These are phyloP conservation scores for Elsinoe fawcettii DNA, from an alignment of 2,329 filamentous ascomycete genomes.

Conservation along the genomic window DNA sequence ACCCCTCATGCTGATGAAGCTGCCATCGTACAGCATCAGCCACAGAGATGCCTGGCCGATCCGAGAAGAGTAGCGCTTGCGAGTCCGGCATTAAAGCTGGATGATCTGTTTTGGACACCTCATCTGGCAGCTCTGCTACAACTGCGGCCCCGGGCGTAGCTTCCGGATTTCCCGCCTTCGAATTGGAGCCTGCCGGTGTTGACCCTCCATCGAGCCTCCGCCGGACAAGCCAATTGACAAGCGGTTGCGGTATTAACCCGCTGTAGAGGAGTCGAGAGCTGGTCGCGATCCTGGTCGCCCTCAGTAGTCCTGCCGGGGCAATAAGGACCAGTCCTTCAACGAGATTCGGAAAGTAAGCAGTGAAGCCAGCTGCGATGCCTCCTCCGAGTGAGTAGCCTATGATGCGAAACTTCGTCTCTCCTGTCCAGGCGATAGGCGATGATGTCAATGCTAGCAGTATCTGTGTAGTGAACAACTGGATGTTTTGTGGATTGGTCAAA, in stretches of 20 bases:
- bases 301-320: constrained; percentile 69
- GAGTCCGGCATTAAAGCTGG: constrained; percentile 22
- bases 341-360: constrained; percentile 59
- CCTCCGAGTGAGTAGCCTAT: constrained; percentile 77
- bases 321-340: constrained; percentile 66
- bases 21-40: constrained; percentile 63
- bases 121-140: constrained; percentile 31
- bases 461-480: constrained; percentile 64
- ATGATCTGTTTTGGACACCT: constrained; percentile 10
- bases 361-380: constrained; percentile 62
- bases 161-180: neutral
- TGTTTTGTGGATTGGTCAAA: constrained; percentile 60
- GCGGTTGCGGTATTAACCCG: constrained; percentile 51
- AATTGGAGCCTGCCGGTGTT: constrained; percentile 24
- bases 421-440: constrained; percentile 61
- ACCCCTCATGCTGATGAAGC: constrained; percentile 57
- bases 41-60: constrained; percentile 48
- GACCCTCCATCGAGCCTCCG: constrained; percentile 40
- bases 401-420: constrained; percentile 52
- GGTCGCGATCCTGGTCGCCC: constrained; percentile 54
- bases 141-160: constrained; percentile 28
- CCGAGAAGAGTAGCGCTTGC: constrained; percentile 39
- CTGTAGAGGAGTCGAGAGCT: constrained; percentile 57
- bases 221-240: constrained; percentile 47
- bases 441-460: constrained; percentile 63